Conservation (phyloP, 1,284 basidiomycete species). For the Rhodotorula sp. region DNA sequence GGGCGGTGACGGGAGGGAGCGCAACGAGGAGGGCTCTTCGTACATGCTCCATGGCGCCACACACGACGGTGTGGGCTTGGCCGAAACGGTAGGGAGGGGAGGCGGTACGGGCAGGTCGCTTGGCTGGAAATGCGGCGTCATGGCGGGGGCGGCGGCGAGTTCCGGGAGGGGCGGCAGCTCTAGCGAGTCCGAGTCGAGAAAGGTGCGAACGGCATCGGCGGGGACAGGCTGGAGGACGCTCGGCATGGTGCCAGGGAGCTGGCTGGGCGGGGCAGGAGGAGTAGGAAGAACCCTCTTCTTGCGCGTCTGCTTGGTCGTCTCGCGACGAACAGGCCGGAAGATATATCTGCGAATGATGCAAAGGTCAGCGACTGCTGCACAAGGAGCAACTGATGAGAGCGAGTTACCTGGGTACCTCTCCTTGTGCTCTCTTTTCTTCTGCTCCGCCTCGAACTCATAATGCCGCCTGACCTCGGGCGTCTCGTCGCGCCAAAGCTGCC, state of each 20-base stretch:
- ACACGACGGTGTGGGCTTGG: no score
- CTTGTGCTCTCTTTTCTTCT: conserved; percentile 14
- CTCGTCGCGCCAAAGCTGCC: conserved; percentile 22
- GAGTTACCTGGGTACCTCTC: conserved; percentile 18
- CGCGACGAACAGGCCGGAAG: conserved; percentile 10
- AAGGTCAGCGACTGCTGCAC: not conserved
- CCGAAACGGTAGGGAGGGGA: no score
- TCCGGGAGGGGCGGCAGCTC: not conserved
- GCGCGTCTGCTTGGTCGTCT: not conserved
- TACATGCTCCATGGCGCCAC: no score
- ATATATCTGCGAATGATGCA: not conserved
- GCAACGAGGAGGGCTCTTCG: no score
- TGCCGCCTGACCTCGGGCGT: conserved; percentile 10
- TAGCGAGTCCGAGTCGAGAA: not conserved
- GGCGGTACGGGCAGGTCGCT: not conserved
- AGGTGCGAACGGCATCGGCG: not conserved
- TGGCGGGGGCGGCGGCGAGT: not conserved
- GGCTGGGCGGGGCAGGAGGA: not conserved
- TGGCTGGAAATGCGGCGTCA: not conserved
- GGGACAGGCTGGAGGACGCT: not conserved
- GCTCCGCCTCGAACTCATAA: conserved; percentile 14
- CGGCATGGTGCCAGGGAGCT: not conserved
- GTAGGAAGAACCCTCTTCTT: not conserved
- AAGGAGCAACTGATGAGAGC: no score
- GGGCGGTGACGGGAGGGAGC: no score